A percentile compares a stretch with the other conserved stretches of the same genome.
Evolutionary conservation across 495 filamentous ascomycete species (phyloP).

Genomic region (Penicillium tannophilum): DNA sequence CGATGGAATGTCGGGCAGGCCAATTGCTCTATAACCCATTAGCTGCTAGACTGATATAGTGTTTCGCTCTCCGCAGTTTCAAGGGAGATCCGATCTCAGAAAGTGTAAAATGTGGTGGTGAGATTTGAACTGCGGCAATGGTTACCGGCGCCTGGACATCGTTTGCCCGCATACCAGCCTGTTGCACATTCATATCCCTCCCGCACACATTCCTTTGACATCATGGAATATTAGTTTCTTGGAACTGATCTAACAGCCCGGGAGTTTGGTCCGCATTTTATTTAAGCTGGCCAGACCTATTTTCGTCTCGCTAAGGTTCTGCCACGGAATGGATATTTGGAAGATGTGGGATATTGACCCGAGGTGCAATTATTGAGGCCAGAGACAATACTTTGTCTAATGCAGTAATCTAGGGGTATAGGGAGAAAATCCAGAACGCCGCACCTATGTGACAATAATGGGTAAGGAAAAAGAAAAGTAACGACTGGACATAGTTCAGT

Average conservation of each 20-base stretch:
- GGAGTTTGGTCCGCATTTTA: background rate
- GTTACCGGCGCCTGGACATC: background rate
- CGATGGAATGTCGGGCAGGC: conserved; percentile 17
- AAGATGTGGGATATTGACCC: background rate
- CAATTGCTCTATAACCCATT: background rate
- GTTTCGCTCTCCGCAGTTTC: background rate
- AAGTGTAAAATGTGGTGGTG: background rate
- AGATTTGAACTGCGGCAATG: background rate
- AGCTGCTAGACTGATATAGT: background rate
- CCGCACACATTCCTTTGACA: conserved; percentile 20
- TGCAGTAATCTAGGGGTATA: conserved; percentile 33
- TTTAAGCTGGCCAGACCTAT: background rate
- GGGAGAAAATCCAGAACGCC: conserved; percentile 21
- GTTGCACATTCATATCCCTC: conserved; percentile 19
- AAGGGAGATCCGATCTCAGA: background rate
- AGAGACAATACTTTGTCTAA: conserved; percentile 6
- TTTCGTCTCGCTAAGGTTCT: background rate
- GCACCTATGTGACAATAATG: conserved; percentile 21
- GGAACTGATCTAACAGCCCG: background rate
- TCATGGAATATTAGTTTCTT: conserved; percentile 12
- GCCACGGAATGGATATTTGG: conserved; percentile 8
- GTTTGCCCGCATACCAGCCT: conserved; percentile 18
- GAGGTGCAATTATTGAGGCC: conserved; percentile 2
- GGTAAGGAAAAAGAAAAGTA: background rate
- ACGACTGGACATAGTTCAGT: conserved; percentile 33